Conservation (phyloP, 2,329 filamentous ascomycete species). For the Fusarium hostae region DNA sequence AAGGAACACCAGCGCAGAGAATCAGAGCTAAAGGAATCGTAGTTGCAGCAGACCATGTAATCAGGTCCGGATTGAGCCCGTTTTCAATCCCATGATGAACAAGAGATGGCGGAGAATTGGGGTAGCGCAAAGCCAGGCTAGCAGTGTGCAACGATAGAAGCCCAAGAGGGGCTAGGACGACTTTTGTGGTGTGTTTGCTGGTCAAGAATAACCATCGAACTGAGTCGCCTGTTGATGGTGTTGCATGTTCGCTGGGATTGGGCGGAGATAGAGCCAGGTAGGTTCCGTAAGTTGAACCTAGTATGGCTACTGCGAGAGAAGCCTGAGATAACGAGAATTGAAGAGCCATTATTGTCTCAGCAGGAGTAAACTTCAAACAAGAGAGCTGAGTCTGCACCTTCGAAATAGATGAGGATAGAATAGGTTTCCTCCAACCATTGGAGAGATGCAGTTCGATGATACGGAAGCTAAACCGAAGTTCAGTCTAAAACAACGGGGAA, state of each 20-base stretch:
- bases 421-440: neutral
- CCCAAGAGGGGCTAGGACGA: constrained; percentile 39
- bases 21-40: constrained; percentile 50
- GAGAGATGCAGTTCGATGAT: neutral
- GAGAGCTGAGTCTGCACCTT: neutral
- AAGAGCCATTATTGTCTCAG: constrained; percentile 4
- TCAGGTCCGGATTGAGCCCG: constrained; percentile 44
- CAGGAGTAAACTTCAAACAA: too few relatives aligned
- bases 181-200: constrained; percentile 37
- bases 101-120: constrained; percentile 36
- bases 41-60: constrained; percentile 53
- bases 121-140: constrained; percentile 33
- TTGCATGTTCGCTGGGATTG: constrained; percentile 38
- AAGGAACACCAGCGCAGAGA: constrained; percentile 46
- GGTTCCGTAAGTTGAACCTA: constrained; percentile 46
- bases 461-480: neutral
- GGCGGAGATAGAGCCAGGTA: constrained; percentile 49
- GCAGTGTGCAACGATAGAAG: constrained; percentile 38
- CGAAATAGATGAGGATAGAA: neutral
- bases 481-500: neutral
- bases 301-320: constrained; percentile 38
- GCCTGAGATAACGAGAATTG: constrained; percentile 23
- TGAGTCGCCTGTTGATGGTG: constrained; percentile 33
- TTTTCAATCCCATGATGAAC: constrained; percentile 48
- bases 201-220: constrained; percentile 44